phyloP scores from a whole-genome alignment of 352 stramenopile species.

The Aphanomyces cochlioides region DNA sequence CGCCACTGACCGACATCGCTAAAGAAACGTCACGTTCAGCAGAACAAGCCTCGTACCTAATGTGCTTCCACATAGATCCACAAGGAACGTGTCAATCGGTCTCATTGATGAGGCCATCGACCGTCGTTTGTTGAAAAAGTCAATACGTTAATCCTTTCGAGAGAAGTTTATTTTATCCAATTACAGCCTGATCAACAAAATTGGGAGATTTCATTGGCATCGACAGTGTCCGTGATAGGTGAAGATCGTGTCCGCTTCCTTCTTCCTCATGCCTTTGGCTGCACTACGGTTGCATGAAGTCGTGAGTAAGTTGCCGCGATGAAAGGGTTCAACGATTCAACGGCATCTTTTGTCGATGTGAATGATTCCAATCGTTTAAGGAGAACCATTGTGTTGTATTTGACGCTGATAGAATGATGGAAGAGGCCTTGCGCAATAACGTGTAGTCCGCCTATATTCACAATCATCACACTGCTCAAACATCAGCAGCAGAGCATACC shows the following conservation, averaged over 20 bases:
- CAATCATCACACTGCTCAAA: background rate
- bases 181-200: background rate
- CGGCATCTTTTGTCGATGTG: conserved; percentile 61
- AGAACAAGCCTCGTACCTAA: conserved; percentile 2
- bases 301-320: conserved; percentile 81
- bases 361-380: conserved; percentile 83
- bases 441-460: conserved; percentile 71
- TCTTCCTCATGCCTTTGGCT: conserved; percentile 1
- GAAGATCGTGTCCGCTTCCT: too few species aligned
- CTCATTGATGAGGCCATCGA: conserved; percentile 8
- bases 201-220: conserved; percentile 9
- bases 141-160: background rate
- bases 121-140: conserved; percentile 10
- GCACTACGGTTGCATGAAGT: conserved; percentile 64
- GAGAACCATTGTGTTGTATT: conserved; percentile 84
- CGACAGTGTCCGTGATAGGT: too few species aligned
- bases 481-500: conserved; percentile 3
- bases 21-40: background rate
- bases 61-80: conserved; percentile 24
- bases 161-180: conserved; percentile 4
- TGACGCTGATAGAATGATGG: conserved; percentile 80
- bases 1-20: conserved; percentile 26
- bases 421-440: conserved; percentile 83
- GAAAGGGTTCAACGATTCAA: conserved; percentile 72
- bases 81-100: conserved; percentile 23